Percentiles rank a stretch among this genome's conserved stretches.
phyloP scores from a whole-genome alignment of 2,329 filamentous ascomycete genomes.

The Botrytis byssoidea region DNA sequence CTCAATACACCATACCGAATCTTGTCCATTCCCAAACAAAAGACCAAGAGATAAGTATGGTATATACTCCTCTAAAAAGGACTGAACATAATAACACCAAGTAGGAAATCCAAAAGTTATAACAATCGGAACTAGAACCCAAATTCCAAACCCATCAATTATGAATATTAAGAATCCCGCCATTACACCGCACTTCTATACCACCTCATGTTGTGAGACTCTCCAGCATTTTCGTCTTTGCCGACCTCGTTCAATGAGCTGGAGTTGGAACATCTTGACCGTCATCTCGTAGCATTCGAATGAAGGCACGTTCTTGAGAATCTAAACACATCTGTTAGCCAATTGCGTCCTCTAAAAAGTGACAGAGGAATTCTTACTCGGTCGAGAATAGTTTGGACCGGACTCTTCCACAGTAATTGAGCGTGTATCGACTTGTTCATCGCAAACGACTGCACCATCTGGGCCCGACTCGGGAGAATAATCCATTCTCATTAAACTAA shows the following conservation, averaged over 20 bases:
- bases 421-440: constrained; percentile 35
- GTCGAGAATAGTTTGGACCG: constrained; percentile 26
- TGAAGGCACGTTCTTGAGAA: constrained; percentile 33
- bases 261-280: constrained; percentile 30
- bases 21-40: not conserved
- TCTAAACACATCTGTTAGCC: constrained; percentile 30
- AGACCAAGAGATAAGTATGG: constrained; percentile 3
- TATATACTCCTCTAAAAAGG: constrained; percentile 6
- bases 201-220: constrained; percentile 16
- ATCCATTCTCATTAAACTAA: constrained; percentile 37
- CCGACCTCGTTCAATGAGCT: constrained; percentile 15
- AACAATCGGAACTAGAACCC: not conserved
- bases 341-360: not conserved
- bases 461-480: constrained; percentile 30
- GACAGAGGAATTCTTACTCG: constrained; percentile 29
- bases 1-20: not conserved
- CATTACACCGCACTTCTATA: constrained; percentile 15
- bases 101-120: not conserved
- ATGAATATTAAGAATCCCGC: not conserved
- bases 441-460: constrained; percentile 29
- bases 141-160: not conserved
- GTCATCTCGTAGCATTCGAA: constrained; percentile 34
- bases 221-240: not conserved
- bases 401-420: constrained; percentile 33
- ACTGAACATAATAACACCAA: not conserved